A percentile compares a stretch with the other conserved stretches of the same genome.
Conservation (phyloP, 345 rosid species). For the Lepidium aucheri region DNA sequence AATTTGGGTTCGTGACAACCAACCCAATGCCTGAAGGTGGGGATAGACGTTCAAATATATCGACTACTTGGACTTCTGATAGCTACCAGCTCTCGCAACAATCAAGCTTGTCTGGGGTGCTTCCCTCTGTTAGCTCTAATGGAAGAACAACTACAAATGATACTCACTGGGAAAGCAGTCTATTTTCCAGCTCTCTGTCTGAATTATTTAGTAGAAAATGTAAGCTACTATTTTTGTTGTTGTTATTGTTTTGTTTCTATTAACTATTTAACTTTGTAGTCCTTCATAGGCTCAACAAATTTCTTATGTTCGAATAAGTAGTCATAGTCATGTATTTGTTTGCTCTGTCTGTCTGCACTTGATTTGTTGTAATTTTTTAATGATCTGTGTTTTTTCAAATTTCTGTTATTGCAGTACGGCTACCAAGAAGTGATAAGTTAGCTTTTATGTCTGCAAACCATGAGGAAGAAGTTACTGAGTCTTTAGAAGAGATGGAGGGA, state of each 20-base stretch:
- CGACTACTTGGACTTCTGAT: conserved; percentile 32
- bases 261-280: neutral
- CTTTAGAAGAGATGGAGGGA: conserved; percentile 76
- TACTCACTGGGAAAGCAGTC: conserved; percentile 65
- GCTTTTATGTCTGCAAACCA: conserved; percentile 35
- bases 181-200: conserved; percentile 86
- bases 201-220: conserved; percentile 61
- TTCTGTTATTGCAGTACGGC: conserved; percentile 40
- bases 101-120: conserved; percentile 34
- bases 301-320: neutral
- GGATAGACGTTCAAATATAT: conserved; percentile 28
- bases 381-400: neutral
- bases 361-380: neutral
- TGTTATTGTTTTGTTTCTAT: neutral
- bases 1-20: conserved; percentile 52
- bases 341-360: neutral
- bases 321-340: neutral
- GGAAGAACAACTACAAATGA: conserved; percentile 33
- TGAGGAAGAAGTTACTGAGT: conserved; percentile 51
- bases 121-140: conserved; percentile 26
- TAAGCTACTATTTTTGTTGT: too few relatives aligned
- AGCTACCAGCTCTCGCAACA: conserved; percentile 32
- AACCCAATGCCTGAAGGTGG: conserved; percentile 43
- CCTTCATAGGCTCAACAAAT: neutral
- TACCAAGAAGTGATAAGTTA: conserved; percentile 37